These are phyloP conservation scores for Pelargonium fulgidum DNA, from an alignment of 441 rosid species.

Conservation along the genomic window DNA sequence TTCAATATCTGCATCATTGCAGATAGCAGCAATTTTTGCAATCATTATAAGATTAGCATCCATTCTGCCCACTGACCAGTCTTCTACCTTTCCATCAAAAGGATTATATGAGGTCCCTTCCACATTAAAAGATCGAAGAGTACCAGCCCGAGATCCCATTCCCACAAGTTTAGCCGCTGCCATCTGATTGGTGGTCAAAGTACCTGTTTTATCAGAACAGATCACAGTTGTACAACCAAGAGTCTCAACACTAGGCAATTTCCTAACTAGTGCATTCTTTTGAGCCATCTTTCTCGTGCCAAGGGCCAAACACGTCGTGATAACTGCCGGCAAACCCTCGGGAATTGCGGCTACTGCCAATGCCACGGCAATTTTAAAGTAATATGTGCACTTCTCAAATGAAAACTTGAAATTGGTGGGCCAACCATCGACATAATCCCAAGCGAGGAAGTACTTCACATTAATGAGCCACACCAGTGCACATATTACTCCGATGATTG, in stretches of 20 bases:
- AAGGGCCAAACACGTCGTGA: slow-evolving; percentile 41
- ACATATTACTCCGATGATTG: neutral
- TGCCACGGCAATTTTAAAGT: slow-evolving; percentile 43
- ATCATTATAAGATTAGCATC: slow-evolving; percentile 42
- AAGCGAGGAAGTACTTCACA: slow-evolving; percentile 25
- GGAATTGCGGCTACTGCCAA: slow-evolving; percentile 48
- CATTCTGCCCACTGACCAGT: slow-evolving; percentile 30
- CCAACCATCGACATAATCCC: slow-evolving; percentile 40
- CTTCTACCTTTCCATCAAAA: slow-evolving; percentile 34
- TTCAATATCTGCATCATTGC: slow-evolving; percentile 36
- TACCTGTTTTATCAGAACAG: slow-evolving; percentile 47
- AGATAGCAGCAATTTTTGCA: slow-evolving; percentile 37
- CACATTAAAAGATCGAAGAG: slow-evolving; percentile 32
- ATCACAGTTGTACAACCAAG: slow-evolving; percentile 47
- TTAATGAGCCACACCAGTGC: slow-evolving; percentile 9
- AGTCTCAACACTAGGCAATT: slow-evolving; percentile 45
- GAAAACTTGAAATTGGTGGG: slow-evolving; percentile 39
- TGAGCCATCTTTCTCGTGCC: slow-evolving; percentile 28
- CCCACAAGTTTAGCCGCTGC: slow-evolving; percentile 37
- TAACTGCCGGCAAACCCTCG: slow-evolving; percentile 44
- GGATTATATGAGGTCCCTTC: slow-evolving; percentile 44
- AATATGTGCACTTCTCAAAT: slow-evolving; percentile 42
- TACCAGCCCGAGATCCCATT: slow-evolving; percentile 23
- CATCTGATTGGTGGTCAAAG: slow-evolving; percentile 50
- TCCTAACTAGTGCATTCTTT: slow-evolving; percentile 37